A percentile compares a stretch with the other conserved stretches of the same genome.
Conservation (phyloP, 768 basidiomycete species). For the Naganishia onofrii region DNA sequence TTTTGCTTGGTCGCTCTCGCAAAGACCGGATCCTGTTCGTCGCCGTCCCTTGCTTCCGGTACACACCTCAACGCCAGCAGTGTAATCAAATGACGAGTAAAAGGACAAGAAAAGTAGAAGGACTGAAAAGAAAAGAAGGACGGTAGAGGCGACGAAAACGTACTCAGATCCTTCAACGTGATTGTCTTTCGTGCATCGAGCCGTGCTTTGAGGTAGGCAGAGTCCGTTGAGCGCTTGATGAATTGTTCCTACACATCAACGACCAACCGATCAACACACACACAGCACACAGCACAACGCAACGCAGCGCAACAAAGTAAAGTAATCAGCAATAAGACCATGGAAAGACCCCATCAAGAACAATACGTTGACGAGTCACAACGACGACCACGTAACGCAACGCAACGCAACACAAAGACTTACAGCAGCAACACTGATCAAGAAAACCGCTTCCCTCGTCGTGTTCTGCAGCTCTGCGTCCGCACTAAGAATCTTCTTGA, state of each 20-base stretch:
- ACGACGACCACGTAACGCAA: not conserved
- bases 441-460: slow-evolving; percentile 71
- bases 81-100: not conserved
- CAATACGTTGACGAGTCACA: not conserved
- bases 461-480: slow-evolving; percentile 63
- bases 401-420: slow-evolving; percentile 29
- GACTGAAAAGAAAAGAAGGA: no score
- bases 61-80: not conserved
- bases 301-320: no score
- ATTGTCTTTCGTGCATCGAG: slow-evolving; percentile 71
- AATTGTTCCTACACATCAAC: slow-evolving; percentile 81
- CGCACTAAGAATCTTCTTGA: slow-evolving; percentile 80
- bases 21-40: no score
- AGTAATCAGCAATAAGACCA: no score
- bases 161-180: slow-evolving; percentile 76
- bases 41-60: no score
- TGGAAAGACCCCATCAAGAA: not conserved
- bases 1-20: no score
- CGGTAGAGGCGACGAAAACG: no score
- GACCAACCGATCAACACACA: no score
- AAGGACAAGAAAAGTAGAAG: not conserved
- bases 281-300: no score
- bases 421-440: slow-evolving; percentile 79
- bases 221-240: slow-evolving; percentile 69
- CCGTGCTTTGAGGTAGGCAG: slow-evolving; percentile 67